Evolutionary conservation across 1,284 basidiomycete genomes (phyloP).

Genomic region (Kalmanozyma brasiliensis): DNA sequence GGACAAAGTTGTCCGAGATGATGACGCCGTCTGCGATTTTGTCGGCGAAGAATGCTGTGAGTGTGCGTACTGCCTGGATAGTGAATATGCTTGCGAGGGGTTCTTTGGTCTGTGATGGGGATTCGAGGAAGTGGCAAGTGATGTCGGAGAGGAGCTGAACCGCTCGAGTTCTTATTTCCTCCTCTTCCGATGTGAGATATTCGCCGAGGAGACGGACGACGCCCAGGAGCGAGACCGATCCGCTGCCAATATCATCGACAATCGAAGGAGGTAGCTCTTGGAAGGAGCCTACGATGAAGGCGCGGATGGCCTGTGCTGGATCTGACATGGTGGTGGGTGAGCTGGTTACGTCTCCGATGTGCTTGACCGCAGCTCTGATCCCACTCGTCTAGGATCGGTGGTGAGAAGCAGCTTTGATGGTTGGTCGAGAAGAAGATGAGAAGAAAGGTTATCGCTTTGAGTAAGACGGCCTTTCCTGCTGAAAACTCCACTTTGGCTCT

Average conservation of each 20-base stretch:
- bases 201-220: constrained; percentile 88
- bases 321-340: constrained; percentile 28
- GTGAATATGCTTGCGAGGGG: constrained; percentile 78
- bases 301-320: constrained; percentile 42
- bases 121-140: constrained; percentile 45
- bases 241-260: constrained; percentile 37
- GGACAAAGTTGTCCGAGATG: constrained; percentile 52
- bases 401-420: too few relatives aligned
- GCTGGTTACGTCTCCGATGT: too few relatives aligned
- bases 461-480: too few relatives aligned
- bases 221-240: constrained; percentile 72
- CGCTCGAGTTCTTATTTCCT: constrained; percentile 79
- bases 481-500: too few relatives aligned
- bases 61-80: constrained; percentile 78
- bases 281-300: constrained; percentile 53
- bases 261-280: constrained; percentile 50
- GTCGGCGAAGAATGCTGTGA: constrained; percentile 83
- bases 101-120: constrained; percentile 43
- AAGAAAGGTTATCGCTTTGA: too few relatives aligned
- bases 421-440: too few relatives aligned
- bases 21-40: constrained; percentile 84
- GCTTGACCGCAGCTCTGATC: too few relatives aligned
- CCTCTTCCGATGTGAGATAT: constrained; percentile 86
- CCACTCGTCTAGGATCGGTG: too few relatives aligned
- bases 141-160: constrained; percentile 69